Percentiles rank a stretch among this genome's conserved stretches.
Conservation (phyloP, 2,329 filamentous ascomycete genomes). For the Coniochaeta prunicola region DNA sequence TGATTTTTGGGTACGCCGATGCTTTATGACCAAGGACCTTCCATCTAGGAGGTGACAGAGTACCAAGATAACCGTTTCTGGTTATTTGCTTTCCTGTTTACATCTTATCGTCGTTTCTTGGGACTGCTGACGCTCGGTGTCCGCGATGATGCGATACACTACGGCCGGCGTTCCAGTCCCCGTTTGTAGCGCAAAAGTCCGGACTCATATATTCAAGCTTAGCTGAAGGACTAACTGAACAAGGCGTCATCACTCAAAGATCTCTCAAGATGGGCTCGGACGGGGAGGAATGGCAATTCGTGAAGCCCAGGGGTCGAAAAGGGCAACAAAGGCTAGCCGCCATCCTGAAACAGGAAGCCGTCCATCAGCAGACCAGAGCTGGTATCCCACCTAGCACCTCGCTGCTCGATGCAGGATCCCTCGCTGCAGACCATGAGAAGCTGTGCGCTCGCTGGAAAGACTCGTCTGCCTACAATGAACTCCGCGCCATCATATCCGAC, state of each 20-base stretch:
- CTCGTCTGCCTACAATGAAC: conserved; percentile 18
- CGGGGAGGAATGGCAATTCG: background rate
- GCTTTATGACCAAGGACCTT: too few species aligned
- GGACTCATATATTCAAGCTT: background rate
- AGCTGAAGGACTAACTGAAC: background rate
- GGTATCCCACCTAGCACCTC: background rate
- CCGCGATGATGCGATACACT: background rate
- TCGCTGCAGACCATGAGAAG: conserved; percentile 18
- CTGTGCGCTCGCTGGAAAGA: conserved; percentile 13
- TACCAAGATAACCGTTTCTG: too few species aligned
- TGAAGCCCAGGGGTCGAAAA: background rate
- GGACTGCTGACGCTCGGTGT: background rate
- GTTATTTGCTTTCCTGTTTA: background rate
- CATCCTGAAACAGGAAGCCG: conserved; percentile 5
- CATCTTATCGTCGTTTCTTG: background rate
- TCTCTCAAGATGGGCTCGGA: background rate
- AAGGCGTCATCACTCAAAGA: background rate
- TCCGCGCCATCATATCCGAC: conserved; percentile 25
- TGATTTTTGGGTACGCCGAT: background rate
- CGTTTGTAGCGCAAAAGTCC: background rate
- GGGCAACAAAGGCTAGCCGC: conserved; percentile 3
- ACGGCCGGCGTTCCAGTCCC: background rate
- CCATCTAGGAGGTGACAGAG: too few species aligned
- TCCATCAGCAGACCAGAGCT: conserved; percentile 1
- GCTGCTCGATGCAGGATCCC: conserved; percentile 12